phyloP scores from a whole-genome alignment of 2,329 filamentous ascomycete genomes.

The Stagonosporopsis rhizophila region DNA sequence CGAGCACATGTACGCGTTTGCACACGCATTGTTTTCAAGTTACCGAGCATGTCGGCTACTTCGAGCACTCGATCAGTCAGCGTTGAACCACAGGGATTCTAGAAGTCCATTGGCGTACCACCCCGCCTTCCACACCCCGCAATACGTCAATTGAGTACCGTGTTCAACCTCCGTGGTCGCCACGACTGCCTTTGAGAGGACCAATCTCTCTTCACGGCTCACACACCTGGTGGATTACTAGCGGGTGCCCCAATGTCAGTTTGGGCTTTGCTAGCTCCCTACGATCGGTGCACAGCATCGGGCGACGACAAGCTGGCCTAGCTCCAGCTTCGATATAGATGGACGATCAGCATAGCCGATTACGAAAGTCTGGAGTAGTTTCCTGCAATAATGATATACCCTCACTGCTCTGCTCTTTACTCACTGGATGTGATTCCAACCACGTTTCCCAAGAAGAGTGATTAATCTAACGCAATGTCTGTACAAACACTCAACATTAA shows the following conservation, averaged over 20 bases:
- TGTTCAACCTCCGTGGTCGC: conserved; percentile 11
- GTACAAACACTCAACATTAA: conserved; percentile 18
- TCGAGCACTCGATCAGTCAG: conserved; percentile 2
- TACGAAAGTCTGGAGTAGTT: neutral
- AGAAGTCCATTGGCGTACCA: conserved; percentile 2
- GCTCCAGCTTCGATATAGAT: neutral
- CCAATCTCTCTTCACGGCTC: conserved; percentile 1
- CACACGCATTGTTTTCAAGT: neutral
- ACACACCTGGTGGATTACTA: neutral
- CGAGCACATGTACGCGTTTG: neutral
- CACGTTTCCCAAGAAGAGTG: neutral
- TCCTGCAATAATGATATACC: neutral
- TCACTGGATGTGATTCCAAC: too few relatives aligned
- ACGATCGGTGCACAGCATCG: neutral
- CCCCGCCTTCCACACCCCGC: conserved; percentile 4
- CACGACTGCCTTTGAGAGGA: neutral
- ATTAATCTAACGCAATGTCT: neutral
- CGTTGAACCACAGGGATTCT: neutral
- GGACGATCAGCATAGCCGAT: conserved; percentile 8
- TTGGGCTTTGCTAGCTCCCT: neutral
- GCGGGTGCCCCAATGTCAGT: neutral
- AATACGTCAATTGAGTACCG: conserved; percentile 6
- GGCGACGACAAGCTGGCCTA: neutral
- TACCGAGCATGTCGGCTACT: conserved; percentile 14
- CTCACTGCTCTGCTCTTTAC: neutral